phyloP scores from a whole-genome alignment of 768 basidiomycete genomes.

The Lactifluus pinguis region DNA sequence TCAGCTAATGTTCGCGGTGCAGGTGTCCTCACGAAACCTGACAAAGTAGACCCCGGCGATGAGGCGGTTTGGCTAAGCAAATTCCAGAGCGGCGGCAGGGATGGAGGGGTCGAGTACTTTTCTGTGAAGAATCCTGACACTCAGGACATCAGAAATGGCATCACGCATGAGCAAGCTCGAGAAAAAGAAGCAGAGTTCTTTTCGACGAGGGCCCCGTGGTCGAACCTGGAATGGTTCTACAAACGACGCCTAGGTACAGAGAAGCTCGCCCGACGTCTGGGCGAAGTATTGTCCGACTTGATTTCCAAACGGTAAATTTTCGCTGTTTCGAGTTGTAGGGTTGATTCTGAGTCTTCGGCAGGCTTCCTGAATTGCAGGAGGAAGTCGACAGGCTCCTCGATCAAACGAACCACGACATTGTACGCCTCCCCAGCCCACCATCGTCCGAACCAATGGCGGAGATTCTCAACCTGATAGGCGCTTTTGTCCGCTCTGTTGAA shows the following conservation, averaged over 20 bases:
- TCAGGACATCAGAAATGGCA: constrained; percentile 9
- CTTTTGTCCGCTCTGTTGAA: constrained; percentile 37
- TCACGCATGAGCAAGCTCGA: constrained; percentile 15
- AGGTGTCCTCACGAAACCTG: constrained; percentile 15
- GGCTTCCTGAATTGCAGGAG: constrained; percentile 51
- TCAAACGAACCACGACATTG: constrained; percentile 26
- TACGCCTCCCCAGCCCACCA: constrained; percentile 37
- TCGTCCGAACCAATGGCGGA: constrained; percentile 47
- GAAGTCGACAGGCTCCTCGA: constrained; percentile 40
- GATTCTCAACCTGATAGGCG: constrained; percentile 36
- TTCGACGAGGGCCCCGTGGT: constrained; percentile 10
- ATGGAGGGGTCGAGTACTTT: constrained; percentile 9
- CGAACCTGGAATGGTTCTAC: constrained; percentile 8
- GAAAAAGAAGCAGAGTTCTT: constrained; percentile 12
- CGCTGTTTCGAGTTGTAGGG: neutral
- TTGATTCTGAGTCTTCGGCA: constrained; percentile 21
- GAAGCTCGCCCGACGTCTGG: constrained; percentile 12
- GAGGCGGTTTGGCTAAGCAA: constrained; percentile 9
- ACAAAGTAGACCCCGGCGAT: constrained; percentile 8
- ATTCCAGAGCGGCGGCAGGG: neutral
- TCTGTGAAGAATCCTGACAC: constrained; percentile 19
- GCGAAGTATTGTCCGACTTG: constrained; percentile 9
- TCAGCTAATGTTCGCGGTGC: neutral
- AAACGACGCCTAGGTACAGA: constrained; percentile 14
- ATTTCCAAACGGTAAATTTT: constrained; percentile 14